Evolutionary conservation across 2,329 filamentous ascomycete species (phyloP).

Genomic region (Trichoderma polysporum): DNA sequence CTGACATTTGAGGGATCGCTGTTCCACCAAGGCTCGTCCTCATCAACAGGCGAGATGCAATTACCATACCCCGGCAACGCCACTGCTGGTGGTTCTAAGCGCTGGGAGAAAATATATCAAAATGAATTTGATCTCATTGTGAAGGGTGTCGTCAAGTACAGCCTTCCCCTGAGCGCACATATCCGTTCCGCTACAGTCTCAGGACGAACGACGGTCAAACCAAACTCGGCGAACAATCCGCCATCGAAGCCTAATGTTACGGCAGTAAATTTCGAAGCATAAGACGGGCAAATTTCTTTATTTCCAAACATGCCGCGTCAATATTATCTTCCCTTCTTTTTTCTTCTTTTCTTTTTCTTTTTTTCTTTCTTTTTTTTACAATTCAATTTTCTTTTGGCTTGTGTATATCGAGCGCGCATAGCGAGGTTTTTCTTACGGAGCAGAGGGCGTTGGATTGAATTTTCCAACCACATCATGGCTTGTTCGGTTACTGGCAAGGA

Average conservation of each 20-base stretch:
- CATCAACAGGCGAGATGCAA: constrained; percentile 79
- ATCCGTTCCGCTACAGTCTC: constrained; percentile 60
- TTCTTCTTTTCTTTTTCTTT: constrained; percentile 28
- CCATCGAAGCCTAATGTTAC: constrained; percentile 67
- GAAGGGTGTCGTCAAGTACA: constrained; percentile 86
- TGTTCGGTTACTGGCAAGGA: constrained; percentile 19
- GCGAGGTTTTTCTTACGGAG: constrained; percentile 36
- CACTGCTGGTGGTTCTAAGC: constrained; percentile 78
- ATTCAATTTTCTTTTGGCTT: constrained; percentile 24
- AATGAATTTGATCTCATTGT: constrained; percentile 94
- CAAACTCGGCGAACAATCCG: constrained; percentile 60
- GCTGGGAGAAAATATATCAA: constrained; percentile 88
- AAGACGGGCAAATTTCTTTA: neutral
- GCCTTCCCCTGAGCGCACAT: constrained; percentile 60
- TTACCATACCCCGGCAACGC: constrained; percentile 82
- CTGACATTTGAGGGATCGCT: constrained; percentile 88
- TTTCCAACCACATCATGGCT: constrained; percentile 33
- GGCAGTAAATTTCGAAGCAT: constrained; percentile 49
- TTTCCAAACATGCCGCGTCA: neutral
- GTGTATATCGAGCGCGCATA: constrained; percentile 39
- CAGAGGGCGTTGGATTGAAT: constrained; percentile 38
- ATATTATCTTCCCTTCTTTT: constrained; percentile 5
- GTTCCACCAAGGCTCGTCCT: constrained; percentile 69
- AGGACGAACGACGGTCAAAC: constrained; percentile 59
- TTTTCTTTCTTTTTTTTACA: neutral